Evolutionary conservation across 2,329 filamentous ascomycete genomes (phyloP).

Genomic region (Mollisia scopiformis): DNA sequence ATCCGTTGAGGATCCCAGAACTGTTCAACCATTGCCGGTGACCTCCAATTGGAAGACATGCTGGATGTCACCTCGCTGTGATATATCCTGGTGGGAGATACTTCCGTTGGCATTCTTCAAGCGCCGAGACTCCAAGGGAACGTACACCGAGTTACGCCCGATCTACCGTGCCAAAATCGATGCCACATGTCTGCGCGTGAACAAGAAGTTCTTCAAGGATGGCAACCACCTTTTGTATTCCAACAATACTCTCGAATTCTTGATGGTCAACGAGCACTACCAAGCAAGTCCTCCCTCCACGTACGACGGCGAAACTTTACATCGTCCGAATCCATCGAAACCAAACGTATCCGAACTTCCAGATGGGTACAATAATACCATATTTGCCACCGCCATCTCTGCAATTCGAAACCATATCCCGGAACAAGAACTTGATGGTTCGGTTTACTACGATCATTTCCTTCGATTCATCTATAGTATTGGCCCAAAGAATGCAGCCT

Average conservation of each 20-base stretch:
- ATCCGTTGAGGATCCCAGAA: not conserved
- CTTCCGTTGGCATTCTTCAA: not conserved
- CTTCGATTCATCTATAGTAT: conserved; percentile 19
- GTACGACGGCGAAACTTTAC: not conserved
- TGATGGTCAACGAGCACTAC: not conserved
- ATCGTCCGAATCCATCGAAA: not conserved
- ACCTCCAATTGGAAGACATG: not conserved
- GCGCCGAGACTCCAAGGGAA: not conserved
- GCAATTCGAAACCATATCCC: not conserved
- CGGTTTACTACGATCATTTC: conserved; percentile 19
- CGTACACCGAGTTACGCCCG: not conserved
- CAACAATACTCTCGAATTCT: not conserved
- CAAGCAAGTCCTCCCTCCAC: not conserved
- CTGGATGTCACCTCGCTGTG: not conserved
- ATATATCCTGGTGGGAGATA: not conserved
- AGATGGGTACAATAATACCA: not conserved
- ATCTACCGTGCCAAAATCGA: not conserved
- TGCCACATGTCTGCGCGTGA: not conserved
- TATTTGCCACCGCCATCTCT: not conserved
- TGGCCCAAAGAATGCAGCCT: conserved; percentile 7
- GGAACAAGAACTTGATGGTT: not conserved
- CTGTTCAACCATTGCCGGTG: not conserved
- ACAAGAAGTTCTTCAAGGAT: not conserved
- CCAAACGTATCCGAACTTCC: not conserved
- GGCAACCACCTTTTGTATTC: not conserved